Evolutionary conservation across 1,139 yeast species (phyloP).

Genomic region (Protomyces macrosporus): DNA sequence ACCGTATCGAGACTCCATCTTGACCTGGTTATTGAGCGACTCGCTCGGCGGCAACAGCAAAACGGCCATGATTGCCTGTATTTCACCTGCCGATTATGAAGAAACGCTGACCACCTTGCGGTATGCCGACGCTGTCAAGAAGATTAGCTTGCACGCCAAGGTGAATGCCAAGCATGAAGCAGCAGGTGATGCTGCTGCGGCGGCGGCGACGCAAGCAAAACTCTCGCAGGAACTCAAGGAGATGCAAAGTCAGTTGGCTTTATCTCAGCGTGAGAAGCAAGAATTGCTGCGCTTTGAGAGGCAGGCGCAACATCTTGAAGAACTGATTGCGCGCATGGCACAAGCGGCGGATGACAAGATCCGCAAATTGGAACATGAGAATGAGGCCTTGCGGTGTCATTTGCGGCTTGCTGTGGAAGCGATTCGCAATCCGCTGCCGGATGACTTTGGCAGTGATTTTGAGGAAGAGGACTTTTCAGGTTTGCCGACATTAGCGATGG

Average conservation of each 20-base stretch:
- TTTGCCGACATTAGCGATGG: background rate
- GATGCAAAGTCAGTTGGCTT: slow-evolving; percentile 14
- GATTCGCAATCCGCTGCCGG: slow-evolving; percentile 23
- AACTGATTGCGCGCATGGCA: slow-evolving; percentile 6
- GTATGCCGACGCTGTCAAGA: slow-evolving; percentile 70
- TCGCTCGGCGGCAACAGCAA: slow-evolving; percentile 68
- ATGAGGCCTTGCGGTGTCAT: slow-evolving; percentile 25
- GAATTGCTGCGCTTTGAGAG: slow-evolving; percentile 13
- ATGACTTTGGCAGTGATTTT: background rate
- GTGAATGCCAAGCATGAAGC: slow-evolving; percentile 37
- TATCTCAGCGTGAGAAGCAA: slow-evolving; percentile 20
- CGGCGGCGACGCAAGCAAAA: background rate
- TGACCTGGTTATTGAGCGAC: slow-evolving; percentile 67
- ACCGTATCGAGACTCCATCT: slow-evolving; percentile 38
- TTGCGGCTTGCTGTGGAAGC: slow-evolving; percentile 26
- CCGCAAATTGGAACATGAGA: slow-evolving; percentile 17
- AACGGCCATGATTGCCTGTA: slow-evolving; percentile 67
- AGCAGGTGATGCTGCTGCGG: background rate
- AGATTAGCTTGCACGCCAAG: slow-evolving; percentile 58
- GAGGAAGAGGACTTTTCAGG: background rate
- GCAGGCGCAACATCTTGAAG: slow-evolving; percentile 13
- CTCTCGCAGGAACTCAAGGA: slow-evolving; percentile 18
- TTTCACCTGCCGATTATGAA: slow-evolving; percentile 70
- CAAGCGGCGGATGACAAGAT: slow-evolving; percentile 16
- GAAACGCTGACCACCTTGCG: slow-evolving; percentile 67